A percentile compares a stretch with the other conserved stretches of the same genome.
Evolutionary conservation across 441 rosid species (phyloP).

Genomic region (Eutrema salsugineum): DNA sequence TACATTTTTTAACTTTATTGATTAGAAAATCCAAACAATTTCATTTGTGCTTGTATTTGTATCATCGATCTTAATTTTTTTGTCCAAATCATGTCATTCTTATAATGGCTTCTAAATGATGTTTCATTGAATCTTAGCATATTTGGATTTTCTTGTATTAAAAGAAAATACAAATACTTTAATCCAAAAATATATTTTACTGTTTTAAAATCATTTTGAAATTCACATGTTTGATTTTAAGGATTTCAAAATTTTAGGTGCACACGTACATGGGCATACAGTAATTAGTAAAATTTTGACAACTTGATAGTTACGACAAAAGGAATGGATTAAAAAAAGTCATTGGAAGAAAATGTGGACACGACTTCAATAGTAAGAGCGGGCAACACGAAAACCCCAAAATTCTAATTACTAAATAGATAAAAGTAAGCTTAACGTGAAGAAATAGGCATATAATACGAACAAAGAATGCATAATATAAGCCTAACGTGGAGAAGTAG

Average conservation of each 20-base stretch:
- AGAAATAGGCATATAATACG: conserved; percentile 12
- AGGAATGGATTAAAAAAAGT: not conserved
- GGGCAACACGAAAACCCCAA: conserved; percentile 19
- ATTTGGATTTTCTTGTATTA: too few species aligned
- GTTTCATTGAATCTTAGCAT: too few species aligned
- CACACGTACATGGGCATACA: not conserved
- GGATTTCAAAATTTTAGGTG: not conserved
- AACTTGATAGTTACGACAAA: not conserved
- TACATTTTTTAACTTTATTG: not conserved
- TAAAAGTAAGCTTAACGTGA: conserved; percentile 18
- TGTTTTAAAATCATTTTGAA: too few species aligned
- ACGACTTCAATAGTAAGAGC: conserved; percentile 13
- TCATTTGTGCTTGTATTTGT: too few species aligned
- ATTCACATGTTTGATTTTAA: too few species aligned
- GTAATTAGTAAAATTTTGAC: not conserved
- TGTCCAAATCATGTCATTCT: too few species aligned
- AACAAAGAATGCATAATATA: not conserved
- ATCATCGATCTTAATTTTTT: too few species aligned
- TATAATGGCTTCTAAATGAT: too few species aligned
- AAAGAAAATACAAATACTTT: too few species aligned
- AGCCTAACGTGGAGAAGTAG: conserved; percentile 21
- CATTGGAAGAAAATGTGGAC: conserved; percentile 19
- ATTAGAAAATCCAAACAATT: too few species aligned
- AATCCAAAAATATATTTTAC: too few species aligned
- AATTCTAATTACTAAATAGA: not conserved